A percentile compares a stretch with the other conserved stretches of the same genome.
Evolutionary conservation across 129 eudicot genomes (phyloP).

Genomic region (Solidago caesia): DNA sequence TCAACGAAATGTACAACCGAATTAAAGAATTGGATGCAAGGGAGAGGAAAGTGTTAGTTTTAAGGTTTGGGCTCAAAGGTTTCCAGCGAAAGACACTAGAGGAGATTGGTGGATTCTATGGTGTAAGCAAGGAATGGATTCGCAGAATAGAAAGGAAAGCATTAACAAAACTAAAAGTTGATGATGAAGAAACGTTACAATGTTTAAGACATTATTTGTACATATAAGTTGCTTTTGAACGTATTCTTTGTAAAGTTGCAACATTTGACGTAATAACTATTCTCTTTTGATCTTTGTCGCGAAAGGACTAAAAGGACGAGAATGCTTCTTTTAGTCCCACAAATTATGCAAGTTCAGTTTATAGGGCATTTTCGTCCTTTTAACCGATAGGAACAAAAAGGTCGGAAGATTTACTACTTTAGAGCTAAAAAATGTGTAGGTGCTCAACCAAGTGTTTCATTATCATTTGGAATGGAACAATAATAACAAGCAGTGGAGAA

Average conservation of each 20-base stretch:
- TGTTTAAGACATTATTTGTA: conserved; percentile 57
- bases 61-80: conserved; percentile 65
- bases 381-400: background rate
- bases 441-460: too few relatives aligned
- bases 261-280: conserved; percentile 11
- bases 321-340: background rate
- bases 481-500: too few relatives aligned
- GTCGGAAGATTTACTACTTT: too few relatives aligned
- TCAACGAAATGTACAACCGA: conserved; percentile 48
- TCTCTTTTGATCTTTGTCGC: background rate
- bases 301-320: background rate
- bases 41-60: conserved; percentile 55
- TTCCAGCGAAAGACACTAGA: conserved; percentile 58
- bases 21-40: conserved; percentile 49
- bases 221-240: conserved; percentile 27
- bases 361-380: background rate
- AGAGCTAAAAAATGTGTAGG: too few relatives aligned
- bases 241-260: conserved; percentile 18
- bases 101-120: conserved; percentile 64
- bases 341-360: background rate
- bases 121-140: conserved; percentile 92
- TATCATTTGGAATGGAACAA: too few relatives aligned
- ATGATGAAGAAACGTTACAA: conserved; percentile 45
- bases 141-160: conserved; percentile 71
- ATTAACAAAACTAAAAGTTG: conserved; percentile 54